Conservation (phyloP, 2,329 filamentous ascomycete species). For the Tothia fuscella region DNA sequence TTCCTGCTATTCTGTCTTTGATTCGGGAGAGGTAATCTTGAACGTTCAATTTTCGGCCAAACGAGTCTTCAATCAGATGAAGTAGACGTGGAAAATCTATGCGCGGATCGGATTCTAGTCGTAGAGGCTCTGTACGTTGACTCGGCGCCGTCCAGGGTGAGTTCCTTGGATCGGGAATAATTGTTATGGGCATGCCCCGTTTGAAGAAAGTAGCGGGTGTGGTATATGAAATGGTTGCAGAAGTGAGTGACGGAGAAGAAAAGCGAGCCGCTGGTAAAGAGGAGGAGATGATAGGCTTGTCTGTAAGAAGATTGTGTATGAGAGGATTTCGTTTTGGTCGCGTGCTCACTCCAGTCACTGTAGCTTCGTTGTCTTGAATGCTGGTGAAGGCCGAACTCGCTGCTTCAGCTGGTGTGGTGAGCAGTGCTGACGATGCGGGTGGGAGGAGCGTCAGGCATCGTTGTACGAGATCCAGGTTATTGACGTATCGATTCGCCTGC, state of each 20-base stretch:
- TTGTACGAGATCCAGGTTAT: constrained; percentile 64
- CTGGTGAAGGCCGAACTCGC: constrained; percentile 42
- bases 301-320: constrained; percentile 90
- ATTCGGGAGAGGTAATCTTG: constrained; percentile 74
- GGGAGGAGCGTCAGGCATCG: constrained; percentile 65
- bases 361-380: constrained; percentile 14
- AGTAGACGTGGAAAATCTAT: constrained; percentile 77
- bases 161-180: constrained; percentile 59
- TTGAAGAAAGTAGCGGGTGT: constrained; percentile 73
- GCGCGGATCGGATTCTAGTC: constrained; percentile 58
- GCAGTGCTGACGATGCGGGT: constrained; percentile 70
- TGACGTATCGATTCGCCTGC: constrained; percentile 36
- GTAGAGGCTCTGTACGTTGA: constrained; percentile 48
- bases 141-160: constrained; percentile 56
- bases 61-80: constrained; percentile 86
- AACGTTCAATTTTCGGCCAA: constrained; percentile 72
- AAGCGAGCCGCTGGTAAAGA: constrained; percentile 70
- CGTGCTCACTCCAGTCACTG: constrained; percentile 38
- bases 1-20: constrained; percentile 66
- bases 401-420: constrained; percentile 77
- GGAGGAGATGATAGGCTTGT: constrained; percentile 85
- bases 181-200: constrained; percentile 76
- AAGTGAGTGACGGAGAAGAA: constrained; percentile 27
- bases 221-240: constrained; percentile 17
- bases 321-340: constrained; percentile 65